Percentiles rank a stretch among this genome's conserved stretches.
Conservation (phyloP, 768 basidiomycete species). For the Podaxis rugospora region DNA sequence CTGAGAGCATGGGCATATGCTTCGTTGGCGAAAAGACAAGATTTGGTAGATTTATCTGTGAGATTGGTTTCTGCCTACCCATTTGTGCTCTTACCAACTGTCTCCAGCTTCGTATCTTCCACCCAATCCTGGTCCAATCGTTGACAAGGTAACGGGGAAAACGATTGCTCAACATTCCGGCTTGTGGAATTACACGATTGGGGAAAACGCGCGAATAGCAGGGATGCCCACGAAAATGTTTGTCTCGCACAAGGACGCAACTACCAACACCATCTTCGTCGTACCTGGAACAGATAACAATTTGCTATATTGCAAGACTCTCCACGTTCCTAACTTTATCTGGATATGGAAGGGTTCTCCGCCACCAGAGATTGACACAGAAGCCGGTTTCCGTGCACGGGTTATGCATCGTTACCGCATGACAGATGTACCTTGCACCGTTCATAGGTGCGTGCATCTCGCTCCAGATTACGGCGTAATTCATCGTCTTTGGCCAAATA, state of each 20-base stretch:
- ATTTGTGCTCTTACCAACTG: not conserved
- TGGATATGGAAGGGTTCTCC: slow-evolving; percentile 76
- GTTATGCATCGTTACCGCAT: slow-evolving; percentile 74
- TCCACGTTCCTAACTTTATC: slow-evolving; percentile 46
- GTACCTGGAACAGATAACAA: slow-evolving; percentile 59
- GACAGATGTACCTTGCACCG: slow-evolving; percentile 46
- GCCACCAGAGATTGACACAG: slow-evolving; percentile 38
- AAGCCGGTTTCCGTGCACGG: slow-evolving; percentile 41
- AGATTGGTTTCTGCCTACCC: slow-evolving; percentile 15
- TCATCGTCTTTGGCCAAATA: slow-evolving; percentile 14
- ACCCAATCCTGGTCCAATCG: slow-evolving; percentile 64
- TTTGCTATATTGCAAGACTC: slow-evolving; percentile 10
- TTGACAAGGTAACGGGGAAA: slow-evolving; percentile 51
- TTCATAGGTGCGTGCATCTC: slow-evolving; percentile 38
- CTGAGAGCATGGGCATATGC: slow-evolving; percentile 92
- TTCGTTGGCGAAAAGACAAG: slow-evolving; percentile 81
- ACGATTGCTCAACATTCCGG: slow-evolving; percentile 63
- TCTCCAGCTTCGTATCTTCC: slow-evolving; percentile 71
- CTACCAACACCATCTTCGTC: slow-evolving; percentile 65
- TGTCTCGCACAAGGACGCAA: slow-evolving; percentile 66
- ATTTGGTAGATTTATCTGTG: slow-evolving; percentile 74
- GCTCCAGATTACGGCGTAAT: not conserved
- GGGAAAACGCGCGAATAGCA: slow-evolving; percentile 66
- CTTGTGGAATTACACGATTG: slow-evolving; percentile 82
- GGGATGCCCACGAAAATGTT: slow-evolving; percentile 64